Percentiles rank a stretch among this genome's conserved stretches.
Evolutionary conservation across 768 basidiomycete genomes (phyloP).

Genomic region (Collybiopsis confluens): DNA sequence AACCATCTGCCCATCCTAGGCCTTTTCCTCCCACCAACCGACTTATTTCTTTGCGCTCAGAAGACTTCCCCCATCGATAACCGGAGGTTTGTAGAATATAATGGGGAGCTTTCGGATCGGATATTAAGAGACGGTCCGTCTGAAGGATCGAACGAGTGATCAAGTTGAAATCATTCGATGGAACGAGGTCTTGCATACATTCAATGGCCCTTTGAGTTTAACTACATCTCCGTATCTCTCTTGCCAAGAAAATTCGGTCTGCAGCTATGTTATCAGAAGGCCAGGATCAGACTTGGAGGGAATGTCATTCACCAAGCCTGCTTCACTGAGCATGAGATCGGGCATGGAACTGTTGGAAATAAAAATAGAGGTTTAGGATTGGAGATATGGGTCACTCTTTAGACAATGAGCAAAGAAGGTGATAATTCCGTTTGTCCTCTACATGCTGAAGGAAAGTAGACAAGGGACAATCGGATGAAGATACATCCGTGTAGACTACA

Average conservation of each 20-base stretch:
- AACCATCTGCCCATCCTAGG: slow-evolving; percentile 26
- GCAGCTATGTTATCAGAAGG: not conserved
- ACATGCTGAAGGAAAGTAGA: too few species aligned
- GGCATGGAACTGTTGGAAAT: too few species aligned
- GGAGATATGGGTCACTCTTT: too few species aligned
- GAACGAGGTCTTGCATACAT: not conserved
- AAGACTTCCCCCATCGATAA: slow-evolving; percentile 24
- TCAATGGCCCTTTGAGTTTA: slow-evolving; percentile 3
- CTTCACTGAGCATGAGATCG: not conserved
- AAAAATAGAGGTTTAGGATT: too few species aligned
- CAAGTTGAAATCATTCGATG: not conserved
- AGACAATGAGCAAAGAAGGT: too few species aligned
- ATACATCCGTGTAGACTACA: too few species aligned
- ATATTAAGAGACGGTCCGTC: slow-evolving; percentile 24
- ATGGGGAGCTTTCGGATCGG: slow-evolving; percentile 28
- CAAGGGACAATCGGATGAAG: too few species aligned
- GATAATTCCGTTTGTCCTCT: too few species aligned
- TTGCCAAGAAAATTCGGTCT: slow-evolving; percentile 9
- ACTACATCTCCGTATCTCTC: slow-evolving; percentile 8
- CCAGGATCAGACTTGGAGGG: too few species aligned
- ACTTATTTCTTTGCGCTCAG: slow-evolving; percentile 14
- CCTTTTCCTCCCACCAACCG: slow-evolving; percentile 21
- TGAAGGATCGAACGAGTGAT: slow-evolving; percentile 5
- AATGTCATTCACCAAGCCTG: not conserved
- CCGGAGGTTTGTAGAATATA: slow-evolving; percentile 28